Evolutionary conservation across 768 basidiomycete species (phyloP).

Genomic region (Boletellus ananiceps): DNA sequence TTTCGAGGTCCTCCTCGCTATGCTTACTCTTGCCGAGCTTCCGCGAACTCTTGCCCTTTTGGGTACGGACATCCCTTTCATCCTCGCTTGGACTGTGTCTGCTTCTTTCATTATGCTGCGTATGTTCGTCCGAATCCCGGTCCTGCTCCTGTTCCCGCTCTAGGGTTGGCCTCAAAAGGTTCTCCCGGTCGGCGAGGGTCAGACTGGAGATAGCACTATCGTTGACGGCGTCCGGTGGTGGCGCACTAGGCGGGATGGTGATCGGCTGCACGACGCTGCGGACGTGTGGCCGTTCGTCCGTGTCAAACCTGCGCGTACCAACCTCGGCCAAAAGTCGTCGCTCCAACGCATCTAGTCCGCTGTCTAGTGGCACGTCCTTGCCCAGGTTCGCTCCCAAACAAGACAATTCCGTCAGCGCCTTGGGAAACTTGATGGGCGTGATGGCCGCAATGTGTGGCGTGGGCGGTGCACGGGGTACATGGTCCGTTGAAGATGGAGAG

Average conservation of each 20-base stretch:
- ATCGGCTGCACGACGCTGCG: conserved; percentile 38
- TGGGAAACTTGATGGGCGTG: conserved; percentile 32
- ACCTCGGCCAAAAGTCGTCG: conserved; percentile 64
- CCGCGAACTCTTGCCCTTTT: conserved; percentile 25
- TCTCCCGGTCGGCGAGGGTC: conserved; percentile 34
- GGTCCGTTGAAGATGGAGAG: conserved; percentile 14
- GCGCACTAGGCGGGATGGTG: conserved; percentile 31
- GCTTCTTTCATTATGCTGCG: conserved; percentile 26
- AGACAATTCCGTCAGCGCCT: conserved; percentile 28
- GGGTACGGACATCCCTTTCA: conserved; percentile 28
- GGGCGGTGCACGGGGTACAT: conserved; percentile 35
- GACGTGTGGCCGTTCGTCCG: conserved; percentile 32
- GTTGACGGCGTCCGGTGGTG: conserved; percentile 28
- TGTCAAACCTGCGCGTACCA: conserved; percentile 53
- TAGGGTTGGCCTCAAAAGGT: conserved; percentile 8
- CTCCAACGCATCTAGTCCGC: conserved; percentile 72
- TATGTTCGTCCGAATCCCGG: conserved; percentile 31
- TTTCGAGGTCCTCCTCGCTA: conserved; percentile 27
- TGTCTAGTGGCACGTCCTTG: conserved; percentile 33
- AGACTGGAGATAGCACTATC: conserved; percentile 48
- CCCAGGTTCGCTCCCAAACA: conserved; percentile 22
- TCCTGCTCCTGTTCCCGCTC: conserved; percentile 29
- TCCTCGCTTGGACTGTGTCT: conserved; percentile 28
- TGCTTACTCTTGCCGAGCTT: conserved; percentile 23
- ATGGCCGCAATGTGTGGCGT: conserved; percentile 49